Conservation (phyloP, 2,329 filamentous ascomycete genomes). For the Hypoxylon sp. region DNA sequence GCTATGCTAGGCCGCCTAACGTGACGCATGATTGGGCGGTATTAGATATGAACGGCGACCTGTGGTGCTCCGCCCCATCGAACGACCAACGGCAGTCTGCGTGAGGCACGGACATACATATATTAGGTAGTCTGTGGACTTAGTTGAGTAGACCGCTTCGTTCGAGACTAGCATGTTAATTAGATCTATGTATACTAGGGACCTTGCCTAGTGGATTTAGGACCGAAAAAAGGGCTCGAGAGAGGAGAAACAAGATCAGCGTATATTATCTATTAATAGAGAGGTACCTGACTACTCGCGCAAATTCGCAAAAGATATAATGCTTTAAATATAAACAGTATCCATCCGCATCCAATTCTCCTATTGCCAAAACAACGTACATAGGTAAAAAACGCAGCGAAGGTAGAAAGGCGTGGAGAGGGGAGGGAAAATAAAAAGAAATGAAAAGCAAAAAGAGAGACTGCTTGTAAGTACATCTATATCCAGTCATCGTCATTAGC, state of each 20-base stretch:
- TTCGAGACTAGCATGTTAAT: constrained; percentile 14
- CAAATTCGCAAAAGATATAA: constrained; percentile 12
- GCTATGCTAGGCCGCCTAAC: constrained; percentile 1
- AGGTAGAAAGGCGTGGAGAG: background rate
- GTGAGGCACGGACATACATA: constrained; percentile 8
- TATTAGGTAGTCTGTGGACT: constrained; percentile 5
- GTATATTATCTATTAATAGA: constrained; percentile 16
- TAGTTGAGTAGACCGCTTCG: constrained; percentile 8
- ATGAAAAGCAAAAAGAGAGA: constrained; percentile 25
- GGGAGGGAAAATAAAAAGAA: background rate
- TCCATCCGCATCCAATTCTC: constrained; percentile 19
- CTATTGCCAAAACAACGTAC: constrained; percentile 14
- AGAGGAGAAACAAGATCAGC: constrained; percentile 11
- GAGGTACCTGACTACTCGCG: constrained; percentile 3
- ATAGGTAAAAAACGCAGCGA: constrained; percentile 7
- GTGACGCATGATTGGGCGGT: constrained; percentile 8
- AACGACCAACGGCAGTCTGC: background rate
- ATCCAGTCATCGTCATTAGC: constrained; percentile 25
- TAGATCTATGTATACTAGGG: constrained; percentile 16
- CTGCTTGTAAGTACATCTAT: constrained; percentile 37
- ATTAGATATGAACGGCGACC: constrained; percentile 24
- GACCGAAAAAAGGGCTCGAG: constrained; percentile 3
- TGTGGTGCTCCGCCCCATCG: constrained; percentile 14
- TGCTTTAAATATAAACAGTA: constrained; percentile 30
- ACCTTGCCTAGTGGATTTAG: constrained; percentile 1